Evolutionary conservation across 1,139 yeast species (phyloP).

Genomic region (Diutina scorzettiae): DNA sequence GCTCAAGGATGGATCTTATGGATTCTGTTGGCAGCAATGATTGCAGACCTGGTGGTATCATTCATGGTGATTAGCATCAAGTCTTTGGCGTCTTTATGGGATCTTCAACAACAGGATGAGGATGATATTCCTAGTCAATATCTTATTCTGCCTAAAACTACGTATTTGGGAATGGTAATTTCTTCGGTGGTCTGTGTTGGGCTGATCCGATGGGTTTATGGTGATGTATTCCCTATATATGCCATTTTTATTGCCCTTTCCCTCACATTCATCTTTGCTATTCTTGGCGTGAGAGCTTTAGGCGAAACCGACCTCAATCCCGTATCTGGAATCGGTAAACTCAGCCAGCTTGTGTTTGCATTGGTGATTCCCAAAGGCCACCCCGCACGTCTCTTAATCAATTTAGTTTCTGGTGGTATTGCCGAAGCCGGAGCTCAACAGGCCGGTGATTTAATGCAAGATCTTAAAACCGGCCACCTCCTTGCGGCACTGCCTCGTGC

Average conservation of each 20-base stretch:
- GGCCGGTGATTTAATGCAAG: conserved; percentile 97
- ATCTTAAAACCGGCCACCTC: conserved; percentile 85
- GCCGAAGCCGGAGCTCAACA: conserved; percentile 99
- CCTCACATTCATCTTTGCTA: conserved; percentile 66
- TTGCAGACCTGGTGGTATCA: conserved; percentile 79
- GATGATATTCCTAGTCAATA: conserved; percentile 10
- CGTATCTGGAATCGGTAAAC: conserved; percentile 90
- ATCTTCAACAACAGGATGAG: neutral
- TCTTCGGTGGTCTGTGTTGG: conserved; percentile 60
- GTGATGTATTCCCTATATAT: conserved; percentile 56
- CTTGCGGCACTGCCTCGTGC: conserved; percentile 89
- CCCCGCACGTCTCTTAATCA: conserved; percentile 74
- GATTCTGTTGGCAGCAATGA: conserved; percentile 90
- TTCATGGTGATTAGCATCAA: conserved; percentile 50
- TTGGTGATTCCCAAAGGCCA: conserved; percentile 61
- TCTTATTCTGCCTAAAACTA: conserved; percentile 39
- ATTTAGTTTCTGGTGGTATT: conserved; percentile 88
- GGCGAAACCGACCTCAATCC: conserved; percentile 97
- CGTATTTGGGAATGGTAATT: conserved; percentile 46
- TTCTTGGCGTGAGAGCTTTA: conserved; percentile 82
- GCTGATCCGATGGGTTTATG: conserved; percentile 58
- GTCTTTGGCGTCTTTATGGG: conserved; percentile 17
- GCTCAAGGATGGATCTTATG: conserved; percentile 97
- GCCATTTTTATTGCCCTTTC: conserved; percentile 57
- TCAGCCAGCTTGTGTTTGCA: conserved; percentile 83